These are phyloP conservation scores for Orychophragmus violaceus DNA, from an alignment of 345 rosid species.

Conservation along the genomic window DNA sequence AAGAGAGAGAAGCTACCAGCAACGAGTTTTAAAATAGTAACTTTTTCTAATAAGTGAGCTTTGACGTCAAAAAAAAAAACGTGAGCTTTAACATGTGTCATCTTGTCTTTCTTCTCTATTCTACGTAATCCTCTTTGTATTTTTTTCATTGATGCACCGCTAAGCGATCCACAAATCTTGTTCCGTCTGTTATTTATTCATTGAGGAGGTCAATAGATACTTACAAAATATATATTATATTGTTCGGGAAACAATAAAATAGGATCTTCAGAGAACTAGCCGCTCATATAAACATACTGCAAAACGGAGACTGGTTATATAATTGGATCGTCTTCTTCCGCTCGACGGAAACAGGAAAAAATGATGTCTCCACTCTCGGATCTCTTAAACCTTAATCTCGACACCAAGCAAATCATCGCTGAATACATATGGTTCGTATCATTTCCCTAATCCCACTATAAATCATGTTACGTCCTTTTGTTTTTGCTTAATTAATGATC, in stretches of 20 bases:
- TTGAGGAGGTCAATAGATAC: neutral
- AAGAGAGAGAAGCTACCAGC: no score
- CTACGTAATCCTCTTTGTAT: neutral
- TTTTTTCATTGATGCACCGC: neutral
- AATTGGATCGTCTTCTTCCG: neutral
- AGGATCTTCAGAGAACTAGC: slow-evolving; percentile 7
- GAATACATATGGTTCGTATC: slow-evolving; percentile 79
- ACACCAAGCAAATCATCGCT: slow-evolving; percentile 67
- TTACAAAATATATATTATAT: neutral
- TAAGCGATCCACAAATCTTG: neutral
- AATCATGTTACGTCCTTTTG: neutral
- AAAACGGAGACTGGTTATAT: neutral
- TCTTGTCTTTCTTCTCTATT: neutral
- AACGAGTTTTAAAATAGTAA: no score
- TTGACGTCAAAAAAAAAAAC: no score
- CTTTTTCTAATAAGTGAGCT: no score
- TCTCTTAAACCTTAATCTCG: slow-evolving; percentile 62
- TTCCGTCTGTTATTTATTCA: no score
- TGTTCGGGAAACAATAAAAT: neutral
- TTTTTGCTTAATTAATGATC: neutral
- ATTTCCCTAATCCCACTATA: neutral
- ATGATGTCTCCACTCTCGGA: slow-evolving; percentile 12
- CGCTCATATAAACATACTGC: no score
- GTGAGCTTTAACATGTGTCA: neutral
- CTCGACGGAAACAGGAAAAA: no score